A percentile compares a stretch with the other conserved stretches of the same genome.
phyloP scores from a whole-genome alignment of 495 filamentous ascomycete genomes.

The Talaromyces trachyspermus region DNA sequence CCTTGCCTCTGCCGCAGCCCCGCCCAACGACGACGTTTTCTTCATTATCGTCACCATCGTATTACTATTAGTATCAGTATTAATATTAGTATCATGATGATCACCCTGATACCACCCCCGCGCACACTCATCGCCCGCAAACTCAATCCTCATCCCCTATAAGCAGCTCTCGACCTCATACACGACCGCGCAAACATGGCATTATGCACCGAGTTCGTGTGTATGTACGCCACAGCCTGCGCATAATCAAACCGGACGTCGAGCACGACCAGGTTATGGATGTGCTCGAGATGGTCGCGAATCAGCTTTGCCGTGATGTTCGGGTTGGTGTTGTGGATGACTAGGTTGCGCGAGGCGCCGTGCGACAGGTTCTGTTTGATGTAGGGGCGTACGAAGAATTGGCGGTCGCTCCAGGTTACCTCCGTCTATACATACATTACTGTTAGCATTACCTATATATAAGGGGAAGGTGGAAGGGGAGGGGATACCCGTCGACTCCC shows the following conservation, averaged over 20 bases:
- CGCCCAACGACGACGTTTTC: no score
- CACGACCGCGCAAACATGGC: constrained; percentile 69
- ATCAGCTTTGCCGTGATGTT: constrained; percentile 58
- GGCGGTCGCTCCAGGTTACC: constrained; percentile 63
- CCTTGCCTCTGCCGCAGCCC: no score
- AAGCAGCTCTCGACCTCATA: constrained; percentile 68
- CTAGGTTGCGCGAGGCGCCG: constrained; percentile 73
- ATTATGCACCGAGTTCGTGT: constrained; percentile 71
- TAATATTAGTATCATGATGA: no score
- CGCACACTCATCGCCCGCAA: constrained; percentile 70
- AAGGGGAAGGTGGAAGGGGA: background rate
- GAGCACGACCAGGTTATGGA: constrained; percentile 69
- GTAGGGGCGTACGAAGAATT: constrained; percentile 61
- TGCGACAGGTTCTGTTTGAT: constrained; percentile 55
- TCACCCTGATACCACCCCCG: no score
- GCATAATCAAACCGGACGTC: constrained; percentile 50
- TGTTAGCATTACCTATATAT: no score
- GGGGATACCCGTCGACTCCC: constrained; percentile 57
- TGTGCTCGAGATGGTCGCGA: constrained; percentile 72
- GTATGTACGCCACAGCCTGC: constrained; percentile 48
- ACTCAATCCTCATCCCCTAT: constrained; percentile 67
- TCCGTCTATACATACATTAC: constrained; percentile 50
- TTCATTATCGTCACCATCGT: no score
- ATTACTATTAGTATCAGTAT: no score
- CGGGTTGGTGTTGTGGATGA: constrained; percentile 50